Conservation (phyloP, 2,329 filamentous ascomycete genomes). For the Venturia effusa region DNA sequence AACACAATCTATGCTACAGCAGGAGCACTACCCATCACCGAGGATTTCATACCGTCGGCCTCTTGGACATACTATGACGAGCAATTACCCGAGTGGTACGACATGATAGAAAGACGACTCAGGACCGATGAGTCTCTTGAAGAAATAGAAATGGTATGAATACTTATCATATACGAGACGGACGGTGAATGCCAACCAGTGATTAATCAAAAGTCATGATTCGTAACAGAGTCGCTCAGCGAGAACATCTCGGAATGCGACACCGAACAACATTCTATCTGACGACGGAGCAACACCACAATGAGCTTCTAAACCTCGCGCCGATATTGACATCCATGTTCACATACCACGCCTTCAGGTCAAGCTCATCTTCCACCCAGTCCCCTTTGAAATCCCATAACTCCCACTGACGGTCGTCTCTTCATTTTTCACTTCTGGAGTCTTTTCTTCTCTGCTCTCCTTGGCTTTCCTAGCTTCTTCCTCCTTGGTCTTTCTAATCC, state of each 20-base stretch:
- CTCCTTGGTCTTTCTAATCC: neutral
- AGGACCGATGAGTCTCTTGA: neutral
- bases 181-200: too few species aligned
- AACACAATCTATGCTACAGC: neutral
- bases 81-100: neutral
- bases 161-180: neutral
- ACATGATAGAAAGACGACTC: neutral
- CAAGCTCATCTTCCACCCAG: slow-evolving; percentile 9
- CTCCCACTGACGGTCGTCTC: slow-evolving; percentile 8
- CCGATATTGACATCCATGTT: neutral
- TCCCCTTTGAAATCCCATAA: slow-evolving; percentile 9
- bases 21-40: neutral
- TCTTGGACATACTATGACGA: neutral
- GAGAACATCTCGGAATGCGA: too few species aligned
- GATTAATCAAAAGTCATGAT: too few species aligned
- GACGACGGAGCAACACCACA: neutral
- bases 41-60: neutral
- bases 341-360: neutral
- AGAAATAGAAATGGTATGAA: too few species aligned
- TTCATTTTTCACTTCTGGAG: neutral
- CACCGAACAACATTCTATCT: too few species aligned
- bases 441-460: too few species aligned
- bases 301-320: neutral
- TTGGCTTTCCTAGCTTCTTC: neutral
- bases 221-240: too few species aligned